Conservation (phyloP, 257 asterid genomes). For the Cynanchum wilfordii region DNA sequence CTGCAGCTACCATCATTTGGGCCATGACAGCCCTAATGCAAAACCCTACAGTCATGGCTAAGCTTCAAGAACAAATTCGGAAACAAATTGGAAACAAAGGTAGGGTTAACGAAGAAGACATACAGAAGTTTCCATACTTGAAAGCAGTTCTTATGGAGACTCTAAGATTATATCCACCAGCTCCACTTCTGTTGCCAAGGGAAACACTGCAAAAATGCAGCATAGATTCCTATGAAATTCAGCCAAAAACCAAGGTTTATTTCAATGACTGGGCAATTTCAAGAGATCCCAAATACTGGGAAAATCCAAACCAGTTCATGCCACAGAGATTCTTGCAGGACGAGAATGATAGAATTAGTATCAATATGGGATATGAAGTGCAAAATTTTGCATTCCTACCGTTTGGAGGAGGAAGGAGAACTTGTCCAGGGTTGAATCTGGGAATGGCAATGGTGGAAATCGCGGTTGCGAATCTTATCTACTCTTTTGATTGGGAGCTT, state of each 20-base stretch:
- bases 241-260: not conserved
- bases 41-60: not conserved
- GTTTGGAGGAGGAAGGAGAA: not conserved
- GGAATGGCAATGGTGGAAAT: not conserved
- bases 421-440: not conserved
- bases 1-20: not conserved
- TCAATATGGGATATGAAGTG: not conserved
- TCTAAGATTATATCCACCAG: constrained; percentile 2
- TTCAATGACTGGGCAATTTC: not conserved
- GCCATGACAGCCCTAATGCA: constrained; percentile 1
- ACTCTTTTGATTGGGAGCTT: constrained; percentile 1
- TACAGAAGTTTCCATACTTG: not conserved
- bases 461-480: not conserved
- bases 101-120: not conserved
- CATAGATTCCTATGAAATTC: not conserved
- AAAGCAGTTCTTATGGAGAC: not conserved
- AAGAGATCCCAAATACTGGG: constrained; percentile 4
- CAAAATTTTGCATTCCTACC: not conserved
- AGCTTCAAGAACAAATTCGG: not conserved
- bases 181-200: not conserved
- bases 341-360: not conserved
- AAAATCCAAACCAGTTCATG: not conserved
- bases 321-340: not conserved
- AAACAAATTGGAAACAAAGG: not conserved
- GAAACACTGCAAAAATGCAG: not conserved